Conservation (phyloP, 306 rosid genomes). For the Corylus americana region DNA sequence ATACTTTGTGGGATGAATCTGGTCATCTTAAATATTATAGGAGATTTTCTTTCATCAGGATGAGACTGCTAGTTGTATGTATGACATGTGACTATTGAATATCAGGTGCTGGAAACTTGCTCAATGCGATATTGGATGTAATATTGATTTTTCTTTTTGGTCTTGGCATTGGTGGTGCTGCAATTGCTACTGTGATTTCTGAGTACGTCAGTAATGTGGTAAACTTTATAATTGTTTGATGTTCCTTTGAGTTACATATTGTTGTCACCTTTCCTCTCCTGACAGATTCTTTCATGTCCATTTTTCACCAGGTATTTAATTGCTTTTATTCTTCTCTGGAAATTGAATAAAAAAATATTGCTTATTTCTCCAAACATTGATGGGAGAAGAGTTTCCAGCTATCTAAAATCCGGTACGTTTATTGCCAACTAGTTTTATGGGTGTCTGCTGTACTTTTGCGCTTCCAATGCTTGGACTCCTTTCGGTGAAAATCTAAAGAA, state of each 20-base stretch:
- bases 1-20: neutral
- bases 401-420: conserved; percentile 76
- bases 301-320: conserved; percentile 66
- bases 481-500: conserved; percentile 16
- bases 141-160: conserved; percentile 63
- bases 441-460: conserved; percentile 23
- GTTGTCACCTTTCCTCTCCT: conserved; percentile 24
- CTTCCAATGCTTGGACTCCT: conserved; percentile 5
- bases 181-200: conserved; percentile 80
- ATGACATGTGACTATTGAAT: conserved; percentile 31
- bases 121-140: conserved; percentile 71
- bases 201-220: conserved; percentile 93
- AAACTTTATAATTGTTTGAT: conserved; percentile 53
- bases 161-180: conserved; percentile 88
- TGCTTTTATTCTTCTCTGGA: conserved; percentile 82
- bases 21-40: neutral
- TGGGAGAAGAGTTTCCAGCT: conserved; percentile 63
- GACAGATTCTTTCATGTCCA: conserved; percentile 26
- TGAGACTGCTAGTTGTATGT: conserved; percentile 11
- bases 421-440: conserved; percentile 18
- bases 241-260: conserved; percentile 39
- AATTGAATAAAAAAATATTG: conserved; percentile 60
- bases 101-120: conserved; percentile 77
- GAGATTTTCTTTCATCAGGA: neutral
- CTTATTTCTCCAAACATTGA: conserved; percentile 61